Evolutionary conservation across 2,329 filamentous ascomycete genomes (phyloP), one percentile per base, ranked within the genome.

Genomic region (Nemania bipapillata): DNA sequence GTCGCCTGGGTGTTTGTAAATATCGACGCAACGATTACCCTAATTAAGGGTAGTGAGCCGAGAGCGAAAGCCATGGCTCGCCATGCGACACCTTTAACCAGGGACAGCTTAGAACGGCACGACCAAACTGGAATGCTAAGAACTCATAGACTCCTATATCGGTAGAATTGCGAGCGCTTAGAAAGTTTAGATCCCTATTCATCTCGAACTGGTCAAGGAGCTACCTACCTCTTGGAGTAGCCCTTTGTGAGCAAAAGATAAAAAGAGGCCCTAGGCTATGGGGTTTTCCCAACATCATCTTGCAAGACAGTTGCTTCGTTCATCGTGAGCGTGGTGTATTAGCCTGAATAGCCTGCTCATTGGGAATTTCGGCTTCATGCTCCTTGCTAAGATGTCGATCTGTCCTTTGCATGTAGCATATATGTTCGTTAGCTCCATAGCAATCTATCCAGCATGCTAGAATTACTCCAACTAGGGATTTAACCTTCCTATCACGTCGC

Each of bases 401-500:
- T 32, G 45, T 45, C 12, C 54, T 67, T 40, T 53, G 26, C 24
- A 17, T 37, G 56, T 35, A 35, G 37, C 45, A 54, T 57, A 30
- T 26, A 56, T 32, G 24, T 45, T 11, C 12, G 42, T 40, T 58
- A 61, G 54, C 69, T 59, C 66, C 63, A 66, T 45, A 58, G 59
- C 50, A 72, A 72, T 75, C 52, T 71, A 73, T 67, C 57, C 63
- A 52, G 35, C 49, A 63, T 60, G 26, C 62, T 49, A 53, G 26
- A 49, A 68, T 60, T 67, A 57, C 65, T 58, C 68, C 66, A 70
- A 70, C 50, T 26, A 40, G 58, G 49, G 26, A 73, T 70, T 73
- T 72, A 71, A 20, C 70, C 71, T 65, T n/a, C 74, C 74, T 75
- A 76, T 76, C 69, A 75, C 17, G 52, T 68, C n/a, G 26, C 37